These are phyloP conservation scores for Fusarium sp. DNA, from an alignment of 2,329 filamentous ascomycete genomes.

Conservation along the genomic window DNA sequence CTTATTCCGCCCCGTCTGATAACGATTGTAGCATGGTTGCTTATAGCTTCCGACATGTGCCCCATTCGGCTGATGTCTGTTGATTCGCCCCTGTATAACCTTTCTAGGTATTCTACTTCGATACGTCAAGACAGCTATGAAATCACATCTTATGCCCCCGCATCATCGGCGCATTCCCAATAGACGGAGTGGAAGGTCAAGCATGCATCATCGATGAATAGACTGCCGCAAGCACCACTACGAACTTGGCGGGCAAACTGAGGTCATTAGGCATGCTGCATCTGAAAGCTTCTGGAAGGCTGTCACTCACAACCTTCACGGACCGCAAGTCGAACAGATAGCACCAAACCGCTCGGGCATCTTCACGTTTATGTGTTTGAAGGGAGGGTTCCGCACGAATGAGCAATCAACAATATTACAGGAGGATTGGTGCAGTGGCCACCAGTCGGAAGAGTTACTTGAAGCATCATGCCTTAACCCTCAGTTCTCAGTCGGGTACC, in stretches of 20 bases:
- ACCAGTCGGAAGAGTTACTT: slow-evolving; percentile 34
- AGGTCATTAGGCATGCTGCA: slow-evolving; percentile 35
- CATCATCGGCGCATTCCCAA: slow-evolving; percentile 21
- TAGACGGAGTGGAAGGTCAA: slow-evolving; percentile 12
- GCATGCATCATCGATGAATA: slow-evolving; percentile 26
- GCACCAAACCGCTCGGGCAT: slow-evolving; percentile 26
- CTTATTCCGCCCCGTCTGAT: slow-evolving; percentile 27
- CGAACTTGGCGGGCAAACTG: slow-evolving; percentile 37
- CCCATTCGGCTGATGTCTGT: slow-evolving; percentile 34
- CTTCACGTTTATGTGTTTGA: slow-evolving; percentile 33
- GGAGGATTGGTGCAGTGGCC: slow-evolving; percentile 36
- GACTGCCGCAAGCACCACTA: slow-evolving; percentile 22
- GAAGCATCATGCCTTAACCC: slow-evolving; percentile 32
- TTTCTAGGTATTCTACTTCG: slow-evolving; percentile 29
- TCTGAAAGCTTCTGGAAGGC: slow-evolving; percentile 48
- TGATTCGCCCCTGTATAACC: slow-evolving; percentile 42
- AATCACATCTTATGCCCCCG: slow-evolving; percentile 23
- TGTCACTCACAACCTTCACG: slow-evolving; percentile 32
- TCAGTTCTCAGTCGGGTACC: slow-evolving; percentile 35
- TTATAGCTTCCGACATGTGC: slow-evolving; percentile 41
- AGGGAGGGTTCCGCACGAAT: slow-evolving; percentile 28
- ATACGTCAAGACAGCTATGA: slow-evolving; percentile 22
- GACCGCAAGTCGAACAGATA: slow-evolving; percentile 33
- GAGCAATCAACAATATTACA: slow-evolving; percentile 47
- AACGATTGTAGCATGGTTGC: slow-evolving; percentile 32